Percentiles rank a stretch among this genome's conserved stretches.
Conservation (phyloP, 2,329 filamentous ascomycete species). For the Phoma sp. region DNA sequence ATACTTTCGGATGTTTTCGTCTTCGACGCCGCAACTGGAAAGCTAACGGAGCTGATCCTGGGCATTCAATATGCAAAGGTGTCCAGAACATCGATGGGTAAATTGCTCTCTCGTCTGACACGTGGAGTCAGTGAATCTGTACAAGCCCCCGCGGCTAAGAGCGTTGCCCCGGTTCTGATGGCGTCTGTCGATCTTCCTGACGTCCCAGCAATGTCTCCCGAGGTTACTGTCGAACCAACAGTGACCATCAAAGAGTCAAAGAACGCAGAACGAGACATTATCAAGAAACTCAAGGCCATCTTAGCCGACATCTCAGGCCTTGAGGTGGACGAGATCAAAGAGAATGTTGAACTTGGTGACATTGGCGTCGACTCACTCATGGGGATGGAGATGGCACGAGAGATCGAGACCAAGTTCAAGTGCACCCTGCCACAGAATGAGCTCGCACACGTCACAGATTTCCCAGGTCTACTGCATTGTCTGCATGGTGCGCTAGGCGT, state of each 20-base stretch:
- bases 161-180: not conserved
- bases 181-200: not conserved
- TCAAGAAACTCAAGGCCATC: slow-evolving; percentile 4
- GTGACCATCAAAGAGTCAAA: not conserved
- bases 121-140: not conserved
- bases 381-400: slow-evolving; percentile 42
- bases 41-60: slow-evolving; percentile 38
- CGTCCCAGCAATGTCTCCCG: not conserved
- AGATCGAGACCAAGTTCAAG: slow-evolving; percentile 29
- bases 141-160: not conserved
- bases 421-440: slow-evolving; percentile 9
- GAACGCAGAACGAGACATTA: not conserved
- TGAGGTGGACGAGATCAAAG: slow-evolving; percentile 7
- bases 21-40: slow-evolving; percentile 35
- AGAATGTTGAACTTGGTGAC: slow-evolving; percentile 34
- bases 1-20: slow-evolving; percentile 44
- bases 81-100: slow-evolving; percentile 24
- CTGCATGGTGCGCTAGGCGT: slow-evolving; percentile 3
- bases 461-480: slow-evolving; percentile 6
- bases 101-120: slow-evolving; percentile 14
- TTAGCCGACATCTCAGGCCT: slow-evolving; percentile 21
- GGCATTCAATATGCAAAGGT: slow-evolving; percentile 39
- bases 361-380: slow-evolving; percentile 50
- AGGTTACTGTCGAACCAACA: not conserved
- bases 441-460: slow-evolving; percentile 7